Evolutionary conservation across 495 filamentous ascomycete species (phyloP).

Genomic region (Aspergillus biplanus): DNA sequence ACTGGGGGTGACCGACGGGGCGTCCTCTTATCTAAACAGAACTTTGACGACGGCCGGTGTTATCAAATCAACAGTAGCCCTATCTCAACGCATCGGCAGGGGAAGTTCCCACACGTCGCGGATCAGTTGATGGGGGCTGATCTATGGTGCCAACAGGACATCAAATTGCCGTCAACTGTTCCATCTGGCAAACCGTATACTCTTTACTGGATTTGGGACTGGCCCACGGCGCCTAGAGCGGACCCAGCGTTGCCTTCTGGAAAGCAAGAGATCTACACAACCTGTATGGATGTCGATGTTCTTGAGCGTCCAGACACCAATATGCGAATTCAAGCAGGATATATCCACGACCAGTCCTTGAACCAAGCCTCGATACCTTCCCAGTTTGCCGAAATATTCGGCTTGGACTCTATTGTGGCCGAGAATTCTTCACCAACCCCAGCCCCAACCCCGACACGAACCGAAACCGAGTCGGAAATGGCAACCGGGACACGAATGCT

Average conservation of each 20-base stretch:
- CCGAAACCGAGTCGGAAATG: not conserved
- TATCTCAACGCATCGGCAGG: conserved; percentile 59
- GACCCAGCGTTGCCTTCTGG: conserved; percentile 53
- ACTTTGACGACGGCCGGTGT: conserved; percentile 85
- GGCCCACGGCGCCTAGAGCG: conserved; percentile 60
- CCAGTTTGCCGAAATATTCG: conserved; percentile 37
- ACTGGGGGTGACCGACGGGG: conserved; percentile 77
- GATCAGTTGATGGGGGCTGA: conserved; percentile 51
- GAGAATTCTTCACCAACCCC: not conserved
- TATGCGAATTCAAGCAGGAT: conserved; percentile 20
- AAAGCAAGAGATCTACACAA: conserved; percentile 76
- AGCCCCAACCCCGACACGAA: not conserved
- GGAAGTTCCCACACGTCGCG: conserved; percentile 49
- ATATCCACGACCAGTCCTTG: conserved; percentile 38
- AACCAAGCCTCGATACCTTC: conserved; percentile 42
- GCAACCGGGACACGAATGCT: not conserved
- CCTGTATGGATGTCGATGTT: conserved; percentile 78
- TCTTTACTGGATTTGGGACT: conserved; percentile 94
- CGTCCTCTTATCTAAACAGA: conserved; percentile 68
- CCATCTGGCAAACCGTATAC: conserved; percentile 62
- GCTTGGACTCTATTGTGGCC: not conserved
- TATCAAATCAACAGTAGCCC: conserved; percentile 64
- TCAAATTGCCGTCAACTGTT: conserved; percentile 65
- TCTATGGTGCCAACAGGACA: conserved; percentile 77
- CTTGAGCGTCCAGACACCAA: conserved; percentile 32